Evolutionary conservation across 2,329 filamentous ascomycete species (phyloP).

Genomic region (Alternaria rosae): DNA sequence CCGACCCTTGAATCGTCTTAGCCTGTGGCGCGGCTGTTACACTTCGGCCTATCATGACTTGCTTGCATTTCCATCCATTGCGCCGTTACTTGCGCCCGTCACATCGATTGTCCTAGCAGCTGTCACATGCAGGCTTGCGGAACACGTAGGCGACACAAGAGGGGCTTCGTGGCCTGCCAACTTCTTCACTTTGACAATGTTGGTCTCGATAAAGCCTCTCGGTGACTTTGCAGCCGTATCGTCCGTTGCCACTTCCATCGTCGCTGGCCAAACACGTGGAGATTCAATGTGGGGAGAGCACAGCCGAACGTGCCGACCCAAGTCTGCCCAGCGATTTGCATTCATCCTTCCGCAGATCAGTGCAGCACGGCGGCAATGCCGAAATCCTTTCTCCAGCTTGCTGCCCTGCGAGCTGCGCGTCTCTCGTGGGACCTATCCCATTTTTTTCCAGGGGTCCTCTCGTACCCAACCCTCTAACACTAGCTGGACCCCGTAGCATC

Average conservation of each 20-base stretch:
- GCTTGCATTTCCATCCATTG: background rate
- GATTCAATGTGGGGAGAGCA: constrained; percentile 25
- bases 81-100: background rate
- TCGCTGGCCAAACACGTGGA: constrained; percentile 27
- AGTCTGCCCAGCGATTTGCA: constrained; percentile 9
- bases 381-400: background rate
- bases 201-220: background rate
- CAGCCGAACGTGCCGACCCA: constrained; percentile 27
- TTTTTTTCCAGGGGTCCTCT: background rate
- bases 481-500: background rate
- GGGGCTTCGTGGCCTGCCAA: background rate
- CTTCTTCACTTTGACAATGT: background rate
- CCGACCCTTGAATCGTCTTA: constrained; percentile 13
- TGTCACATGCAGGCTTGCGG: constrained; percentile 2
- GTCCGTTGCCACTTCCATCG: background rate
- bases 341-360: constrained; percentile 24
- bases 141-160: constrained; percentile 1
- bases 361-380: constrained; percentile 6
- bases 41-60: constrained; percentile 9
- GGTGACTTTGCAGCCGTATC: background rate
- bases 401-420: constrained; percentile 1
- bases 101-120: constrained; percentile 4
- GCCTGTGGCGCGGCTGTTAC: constrained; percentile 13
- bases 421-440: background rate
- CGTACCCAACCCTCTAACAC: background rate